These are phyloP conservation scores for Paracorniculantispora psalliotae DNA, from an alignment of 2,329 filamentous ascomycete genomes.

Conservation along the genomic window DNA sequence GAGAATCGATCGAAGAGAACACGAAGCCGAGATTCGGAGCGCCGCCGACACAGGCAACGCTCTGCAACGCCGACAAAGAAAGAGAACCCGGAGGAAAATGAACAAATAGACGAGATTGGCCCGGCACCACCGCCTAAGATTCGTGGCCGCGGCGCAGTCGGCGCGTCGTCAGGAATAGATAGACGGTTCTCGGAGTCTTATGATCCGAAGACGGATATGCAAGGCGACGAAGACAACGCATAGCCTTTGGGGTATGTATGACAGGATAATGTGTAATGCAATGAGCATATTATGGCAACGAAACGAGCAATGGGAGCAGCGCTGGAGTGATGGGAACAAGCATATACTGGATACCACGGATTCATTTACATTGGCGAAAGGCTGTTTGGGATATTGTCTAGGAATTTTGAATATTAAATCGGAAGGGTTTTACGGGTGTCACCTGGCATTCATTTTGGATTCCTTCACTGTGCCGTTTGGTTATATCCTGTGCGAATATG, in stretches of 20 bases:
- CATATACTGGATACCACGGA: not conserved
- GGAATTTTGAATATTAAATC: too few relatives aligned
- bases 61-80: not conserved
- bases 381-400: not conserved
- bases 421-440: not conserved
- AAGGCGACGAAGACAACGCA: slow-evolving; percentile 37
- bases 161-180: slow-evolving; percentile 65
- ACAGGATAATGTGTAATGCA: not conserved
- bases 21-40: not conserved
- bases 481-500: too few relatives aligned
- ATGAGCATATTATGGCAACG: not conserved
- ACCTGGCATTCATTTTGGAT: not conserved
- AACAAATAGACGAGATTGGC: slow-evolving; percentile 71
- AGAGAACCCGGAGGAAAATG: slow-evolving; percentile 52
- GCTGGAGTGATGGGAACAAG: not conserved
- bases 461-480: not conserved
- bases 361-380: not conserved
- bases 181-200: slow-evolving; percentile 68
- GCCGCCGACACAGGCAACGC: not conserved
- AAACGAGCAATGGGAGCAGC: too few relatives aligned
- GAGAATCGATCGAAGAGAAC: not conserved
- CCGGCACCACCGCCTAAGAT: slow-evolving; percentile 55
- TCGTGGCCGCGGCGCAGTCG: slow-evolving; percentile 67
- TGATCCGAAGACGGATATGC: slow-evolving; percentile 52
- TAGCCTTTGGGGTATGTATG: not conserved